Evolutionary conservation across 202 grass and related monocot genomes (phyloP), one percentile per base, ranked within the genome.

Genomic region (Schoenoplectus triqueter): DNA sequence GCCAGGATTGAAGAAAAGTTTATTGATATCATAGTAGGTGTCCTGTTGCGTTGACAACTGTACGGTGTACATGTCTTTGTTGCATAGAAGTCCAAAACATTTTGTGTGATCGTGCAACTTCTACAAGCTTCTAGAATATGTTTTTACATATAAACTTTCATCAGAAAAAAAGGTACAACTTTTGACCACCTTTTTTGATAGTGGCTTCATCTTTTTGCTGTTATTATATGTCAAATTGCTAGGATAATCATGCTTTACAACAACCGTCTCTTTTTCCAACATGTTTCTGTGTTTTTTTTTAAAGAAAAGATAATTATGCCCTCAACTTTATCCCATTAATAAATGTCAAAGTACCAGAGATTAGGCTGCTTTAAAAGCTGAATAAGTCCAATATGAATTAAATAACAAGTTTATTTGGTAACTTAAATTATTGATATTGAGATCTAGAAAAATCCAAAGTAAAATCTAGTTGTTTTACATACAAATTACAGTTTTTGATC

Each of bases 111-210:
- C 4, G 11, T 73, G 31, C 64, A 49, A 42, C 13, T 83, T 54
- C 48, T 56, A 83, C 60, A 50, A 68, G 10, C 48, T 83, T 69
- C 81, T 83, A 17, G 64, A 70, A 83, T 76, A 40, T 54, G 0
- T 31, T 72, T 54, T 1, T 51, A 54, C 20, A 10, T 7, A 76
- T 50, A 56, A 39, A 56, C 47, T 82, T 82, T 69, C 3, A 5
- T 50, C 14, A 47, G 15, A 2, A 79, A 31, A 31, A 31, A 64
- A 64, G 42, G 10, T 50, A 41, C 0, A 31, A 9, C 13, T 69
- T 69, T 52, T 83, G 48, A 68, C 9, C 1, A 66, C 10, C 5
- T 51, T 82, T 64, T 78, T 82, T 13, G 2, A 22, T 21, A 82
- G 17, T 50, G 18, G 41, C 2, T 73, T 78, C 73, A 78, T 78